Evolutionary conservation across 2,329 filamentous ascomycete species (phyloP).

Genomic region (Thelonectria discophora): DNA sequence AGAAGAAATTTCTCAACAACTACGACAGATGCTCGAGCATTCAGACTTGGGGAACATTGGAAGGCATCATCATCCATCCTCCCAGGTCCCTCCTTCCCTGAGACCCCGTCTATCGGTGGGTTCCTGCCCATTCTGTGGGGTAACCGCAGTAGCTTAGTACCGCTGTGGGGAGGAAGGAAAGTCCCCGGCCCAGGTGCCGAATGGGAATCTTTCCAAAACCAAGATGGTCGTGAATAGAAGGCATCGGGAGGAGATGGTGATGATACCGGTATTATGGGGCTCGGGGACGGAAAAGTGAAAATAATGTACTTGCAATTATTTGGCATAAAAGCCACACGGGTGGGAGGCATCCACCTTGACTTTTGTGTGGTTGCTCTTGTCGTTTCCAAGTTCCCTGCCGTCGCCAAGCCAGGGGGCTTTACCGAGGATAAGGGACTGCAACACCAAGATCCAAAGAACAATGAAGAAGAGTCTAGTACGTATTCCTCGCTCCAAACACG

Average conservation of each 20-base stretch:
- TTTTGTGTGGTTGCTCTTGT: too few relatives aligned
- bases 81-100: too few relatives aligned
- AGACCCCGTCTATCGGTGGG: conserved; percentile 5
- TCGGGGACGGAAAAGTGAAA: too few relatives aligned
- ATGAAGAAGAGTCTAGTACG: neutral
- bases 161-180: conserved; percentile 27
- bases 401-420: neutral
- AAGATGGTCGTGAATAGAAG: neutral
- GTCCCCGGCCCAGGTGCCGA: neutral
- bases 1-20: too few relatives aligned
- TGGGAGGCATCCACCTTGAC: too few relatives aligned
- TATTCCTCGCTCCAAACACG: too few relatives aligned
- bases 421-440: conserved; percentile 9
- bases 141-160: conserved; percentile 20
- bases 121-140: neutral
- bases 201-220: neutral
- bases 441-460: neutral
- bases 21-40: too few relatives aligned
- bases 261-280: too few relatives aligned
- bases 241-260: neutral
- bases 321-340: too few relatives aligned
- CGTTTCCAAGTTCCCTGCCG: neutral
- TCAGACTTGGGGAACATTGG: too few relatives aligned
- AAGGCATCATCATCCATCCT: too few relatives aligned
- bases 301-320: too few relatives aligned